Evolutionary conservation across 1,284 basidiomycete genomes (phyloP), one percentile per base, ranked within the genome.

Genomic region (Porogramme epimiltina): DNA sequence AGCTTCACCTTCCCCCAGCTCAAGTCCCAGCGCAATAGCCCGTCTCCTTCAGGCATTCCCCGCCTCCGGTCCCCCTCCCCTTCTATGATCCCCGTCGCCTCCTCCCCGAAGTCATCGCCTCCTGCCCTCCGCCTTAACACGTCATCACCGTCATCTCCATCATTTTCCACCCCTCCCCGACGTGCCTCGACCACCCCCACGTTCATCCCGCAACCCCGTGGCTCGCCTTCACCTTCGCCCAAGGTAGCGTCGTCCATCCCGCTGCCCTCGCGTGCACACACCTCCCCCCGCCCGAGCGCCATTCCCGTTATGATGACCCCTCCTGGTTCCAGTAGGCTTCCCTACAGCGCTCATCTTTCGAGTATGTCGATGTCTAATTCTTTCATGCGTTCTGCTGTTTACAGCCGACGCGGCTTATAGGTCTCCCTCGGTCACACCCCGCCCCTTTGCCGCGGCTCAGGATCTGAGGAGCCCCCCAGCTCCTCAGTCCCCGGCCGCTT

Each of bases 21-120:
- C 40, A 62, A 50, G 37, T 39, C 47, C 3, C 52, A 54, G 34
- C 51, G 55, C 16, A 55, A 45, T 33, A 62, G 64, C 34, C 58
- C 69, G 23, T 71, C 74, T 8, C 78, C 76, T 5, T 84, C 83
- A 2, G 77, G 78, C 23, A 80, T 83, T 40, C 84, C 82, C 51
- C 77, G 81, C 46, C 64, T 73, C 24, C 62, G 65, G 23, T 63
- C 67, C 4, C 47, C 74, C 44, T 76, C 69, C 41, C 66, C 67
- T 3, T 68, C 67, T 8, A 62, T 59, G 51, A 47, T 54, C 40
- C 28, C 47, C 13, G n/a, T 46, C 8, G 58, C 62, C 20, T 51
- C 61, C 1, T 63, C 63, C 15, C 54, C 54, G 22, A 64, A 61
- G 55, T 38, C 47, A 4, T 46, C 62, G 53, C 58, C 64, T 44